Conservation (phyloP, 2,329 filamentous ascomycete species). For the Cytospora piceae region DNA sequence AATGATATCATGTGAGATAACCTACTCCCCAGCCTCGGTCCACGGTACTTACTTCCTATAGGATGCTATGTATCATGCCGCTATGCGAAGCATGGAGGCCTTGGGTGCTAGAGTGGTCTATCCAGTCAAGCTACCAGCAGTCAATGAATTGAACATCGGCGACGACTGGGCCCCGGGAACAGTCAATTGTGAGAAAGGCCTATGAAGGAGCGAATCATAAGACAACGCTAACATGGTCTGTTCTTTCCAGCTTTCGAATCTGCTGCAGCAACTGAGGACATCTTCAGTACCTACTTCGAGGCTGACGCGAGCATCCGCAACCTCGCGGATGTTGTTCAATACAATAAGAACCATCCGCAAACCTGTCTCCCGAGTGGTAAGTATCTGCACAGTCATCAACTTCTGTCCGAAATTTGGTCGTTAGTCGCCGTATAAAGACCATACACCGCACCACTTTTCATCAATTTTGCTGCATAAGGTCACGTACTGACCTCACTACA, state of each 20-base stretch:
- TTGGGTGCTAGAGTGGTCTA: slow-evolving; percentile 4
- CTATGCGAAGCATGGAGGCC: not conserved
- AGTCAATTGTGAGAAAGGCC: not conserved
- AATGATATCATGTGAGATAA: not conserved
- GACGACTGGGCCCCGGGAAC: not conserved
- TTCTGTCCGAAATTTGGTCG: too few relatives aligned
- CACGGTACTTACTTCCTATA: not conserved
- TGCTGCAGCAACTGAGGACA: not conserved
- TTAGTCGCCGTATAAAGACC: too few relatives aligned
- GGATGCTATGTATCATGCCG: not conserved
- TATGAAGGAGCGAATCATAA: not conserved
- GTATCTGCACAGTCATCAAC: not conserved
- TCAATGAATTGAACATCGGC: not conserved
- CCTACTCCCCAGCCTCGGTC: not conserved
- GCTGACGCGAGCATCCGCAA: not conserved
- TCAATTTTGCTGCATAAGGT: not conserved
- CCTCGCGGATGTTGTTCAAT: slow-evolving; percentile 2
- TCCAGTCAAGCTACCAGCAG: not conserved
- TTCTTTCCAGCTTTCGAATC: not conserved
- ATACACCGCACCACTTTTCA: too few relatives aligned
- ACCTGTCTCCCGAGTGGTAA: not conserved
- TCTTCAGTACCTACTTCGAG: not conserved
- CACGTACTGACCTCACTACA: not conserved
- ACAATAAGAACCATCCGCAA: not conserved
- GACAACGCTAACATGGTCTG: not conserved